Evolutionary conservation across 208 protist genomes (phyloP).

Genomic region (Crithidia bombi): DNA sequence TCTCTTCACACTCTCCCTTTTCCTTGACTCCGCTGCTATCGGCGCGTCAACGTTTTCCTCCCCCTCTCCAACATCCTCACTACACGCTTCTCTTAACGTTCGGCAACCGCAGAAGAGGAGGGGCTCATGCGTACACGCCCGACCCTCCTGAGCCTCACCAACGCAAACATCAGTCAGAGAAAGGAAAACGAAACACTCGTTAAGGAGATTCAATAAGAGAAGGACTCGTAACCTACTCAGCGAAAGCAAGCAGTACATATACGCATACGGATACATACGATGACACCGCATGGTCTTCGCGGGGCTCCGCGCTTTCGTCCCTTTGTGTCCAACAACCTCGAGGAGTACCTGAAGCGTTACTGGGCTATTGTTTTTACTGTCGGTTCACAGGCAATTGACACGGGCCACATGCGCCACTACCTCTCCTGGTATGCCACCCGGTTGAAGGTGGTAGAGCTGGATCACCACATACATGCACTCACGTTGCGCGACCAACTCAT

Average conservation of each 20-base stretch:
- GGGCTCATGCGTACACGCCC: no score
- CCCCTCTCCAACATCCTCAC: not conserved
- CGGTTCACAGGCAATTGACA: conserved; percentile 69
- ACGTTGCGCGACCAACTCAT: conserved; percentile 63
- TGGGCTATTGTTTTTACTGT: conserved; percentile 89
- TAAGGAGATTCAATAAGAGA: no score
- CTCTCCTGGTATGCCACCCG: conserved; percentile 87
- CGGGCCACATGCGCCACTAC: conserved; percentile 89
- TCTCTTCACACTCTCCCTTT: not conserved
- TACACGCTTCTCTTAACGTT: no score
- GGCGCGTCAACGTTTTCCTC: not conserved
- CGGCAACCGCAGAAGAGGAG: no score
- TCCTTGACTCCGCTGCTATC: not conserved
- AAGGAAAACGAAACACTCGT: no score
- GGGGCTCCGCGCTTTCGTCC: conserved; percentile 43
- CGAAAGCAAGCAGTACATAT: no score
- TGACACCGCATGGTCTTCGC: conserved; percentile 14
- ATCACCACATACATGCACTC: conserved; percentile 78
- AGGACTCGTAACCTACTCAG: no score
- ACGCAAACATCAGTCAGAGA: no score
- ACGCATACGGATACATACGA: no score
- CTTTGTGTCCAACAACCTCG: conserved; percentile 64
- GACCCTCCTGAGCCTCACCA: no score
- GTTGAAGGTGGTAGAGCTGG: conserved; percentile 85
- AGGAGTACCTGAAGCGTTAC: conserved; percentile 77